Percentiles rank a stretch among this genome's conserved stretches.
phyloP scores from a whole-genome alignment of 768 basidiomycete species.

The Tulasnella sp. region DNA sequence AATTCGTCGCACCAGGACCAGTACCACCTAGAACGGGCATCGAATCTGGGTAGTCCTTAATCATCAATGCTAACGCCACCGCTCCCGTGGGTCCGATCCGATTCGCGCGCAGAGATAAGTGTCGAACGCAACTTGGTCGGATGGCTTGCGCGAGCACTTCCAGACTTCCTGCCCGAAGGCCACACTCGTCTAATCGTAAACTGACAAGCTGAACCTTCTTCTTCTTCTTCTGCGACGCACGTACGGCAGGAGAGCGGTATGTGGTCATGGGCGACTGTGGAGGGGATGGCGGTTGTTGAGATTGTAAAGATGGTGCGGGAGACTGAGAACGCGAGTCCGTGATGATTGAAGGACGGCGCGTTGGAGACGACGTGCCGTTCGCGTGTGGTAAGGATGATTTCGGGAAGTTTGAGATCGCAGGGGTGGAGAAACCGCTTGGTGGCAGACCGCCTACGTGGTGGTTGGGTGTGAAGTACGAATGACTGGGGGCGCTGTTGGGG shows the following conservation, averaged over 20 bases:
- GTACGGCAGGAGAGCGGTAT: too few relatives aligned
- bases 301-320: not conserved
- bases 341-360: too few relatives aligned
- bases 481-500: slow-evolving; percentile 14
- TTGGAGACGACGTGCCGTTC: too few relatives aligned
- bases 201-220: slow-evolving; percentile 40
- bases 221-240: not conserved
- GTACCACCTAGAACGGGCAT: not conserved
- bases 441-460: slow-evolving; percentile 17
- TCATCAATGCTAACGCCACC: slow-evolving; percentile 90
- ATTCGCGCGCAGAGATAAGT: slow-evolving; percentile 86
- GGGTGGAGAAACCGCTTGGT: slow-evolving; percentile 1
- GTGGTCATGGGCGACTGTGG: not conserved
- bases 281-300: not conserved
- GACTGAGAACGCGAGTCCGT: too few relatives aligned
- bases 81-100: slow-evolving; percentile 74
- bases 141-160: slow-evolving; percentile 76
- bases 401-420: not conserved
- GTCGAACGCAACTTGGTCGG: slow-evolving; percentile 69
- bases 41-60: slow-evolving; percentile 81
- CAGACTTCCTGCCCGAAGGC: slow-evolving; percentile 56
- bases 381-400: too few relatives aligned
- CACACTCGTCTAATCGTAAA: slow-evolving; percentile 81
- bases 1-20: slow-evolving; percentile 27
- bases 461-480: slow-evolving; percentile 19